Evolutionary conservation across 441 rosid genomes (phyloP), one percentile per base, ranked within the genome.

Genomic region (Macaranga tanarius): DNA sequence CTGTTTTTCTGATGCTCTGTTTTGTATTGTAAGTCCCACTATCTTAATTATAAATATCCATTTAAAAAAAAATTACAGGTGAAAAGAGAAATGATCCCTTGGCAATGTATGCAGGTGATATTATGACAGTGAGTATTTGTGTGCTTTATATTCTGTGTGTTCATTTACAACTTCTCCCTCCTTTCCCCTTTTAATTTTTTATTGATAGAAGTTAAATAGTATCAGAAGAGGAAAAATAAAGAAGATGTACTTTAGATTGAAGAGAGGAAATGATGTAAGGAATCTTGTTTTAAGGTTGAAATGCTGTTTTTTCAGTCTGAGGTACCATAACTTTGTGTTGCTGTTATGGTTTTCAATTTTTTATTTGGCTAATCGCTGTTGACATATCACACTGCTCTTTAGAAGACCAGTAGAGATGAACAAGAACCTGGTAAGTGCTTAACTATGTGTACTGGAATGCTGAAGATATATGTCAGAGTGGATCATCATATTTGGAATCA

Each of bases 31-130:
- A 12, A 6, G 25, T 38, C 48, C 40, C 34, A 56, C 0, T 47
- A 12, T 66, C 1, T 20, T 66, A 31, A 73, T 12, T 28, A 28
- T 34, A 17, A 1, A 61, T n/a, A 42, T 50, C 58, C 62, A 52
- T 47, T 2, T 11, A 75, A 31, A 54, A 50, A 19, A 65, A 75
- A 45, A 52, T 77, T 81, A 44, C 79, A 90, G 93, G 96, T 10
- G 97, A 92, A 76, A 95, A 95, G 96, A 95, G 83, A 76, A 73
- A 91, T 48, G 97, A 95, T 84, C 99, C 97, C 48, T 78, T 95
- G 80, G 92, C 97, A 28, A 90, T 92, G 99, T 95, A 92, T 79
- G 93, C 96, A 7, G 99, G 99, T 10, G 97, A 95, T 81, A 87
- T 90, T 63, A 92, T 91, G 96, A 92, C 96, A 12, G 97, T 92